Evolutionary conservation across 2,329 filamentous ascomycete species (phyloP), one percentile per base, ranked within the genome.

Genomic region (Pseudocercospora musae): DNA sequence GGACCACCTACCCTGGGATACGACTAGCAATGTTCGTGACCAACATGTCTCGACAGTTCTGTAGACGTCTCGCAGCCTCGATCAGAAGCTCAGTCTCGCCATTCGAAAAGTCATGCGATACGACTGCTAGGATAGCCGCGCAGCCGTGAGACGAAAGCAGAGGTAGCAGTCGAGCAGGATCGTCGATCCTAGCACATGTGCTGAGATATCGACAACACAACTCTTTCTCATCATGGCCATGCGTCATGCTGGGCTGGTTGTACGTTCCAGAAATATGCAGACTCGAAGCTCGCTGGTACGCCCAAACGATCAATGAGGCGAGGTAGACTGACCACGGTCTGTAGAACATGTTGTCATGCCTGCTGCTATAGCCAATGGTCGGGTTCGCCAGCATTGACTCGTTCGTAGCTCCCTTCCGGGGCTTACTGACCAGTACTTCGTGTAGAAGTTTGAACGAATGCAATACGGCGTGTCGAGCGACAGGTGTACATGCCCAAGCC

Each of bases 251-350:
- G 79, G 46, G 61, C 57, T 58, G 57, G n/a, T 31, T 61, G 31
- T 53, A 57, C 42, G 58, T 40, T 10, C 60, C 58, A 23, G 62
- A 62, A 20, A 64, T 61, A 21, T 63, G 62, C 4, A 63, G 37
- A 7, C 58, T 63, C 21, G 57, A 54, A 0, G 93, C 92, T 72
- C 87, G 96, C 1, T 92, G 92, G 71, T 97, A 97, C 64, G 87
- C 92, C 93, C 94, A 97, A 0, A 97, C 89, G 13, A 96, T 91
- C 5, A 98, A 81, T 0, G 88, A 88, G 0, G 94, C 90, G 71
- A 96, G 94, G 76, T 96, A 97, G 56, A 97, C 80, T 4, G 96
- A 91, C 94, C 94, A 97, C 0, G 93, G 91, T 10, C 93, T 84
- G 72, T 97, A 95, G 62, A 96, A 83, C 0, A 96, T 82, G 55